Base-by-base conservation (phyloP, 1,284 basidiomycete genomes). In the Gomphus sp. region DNA sequence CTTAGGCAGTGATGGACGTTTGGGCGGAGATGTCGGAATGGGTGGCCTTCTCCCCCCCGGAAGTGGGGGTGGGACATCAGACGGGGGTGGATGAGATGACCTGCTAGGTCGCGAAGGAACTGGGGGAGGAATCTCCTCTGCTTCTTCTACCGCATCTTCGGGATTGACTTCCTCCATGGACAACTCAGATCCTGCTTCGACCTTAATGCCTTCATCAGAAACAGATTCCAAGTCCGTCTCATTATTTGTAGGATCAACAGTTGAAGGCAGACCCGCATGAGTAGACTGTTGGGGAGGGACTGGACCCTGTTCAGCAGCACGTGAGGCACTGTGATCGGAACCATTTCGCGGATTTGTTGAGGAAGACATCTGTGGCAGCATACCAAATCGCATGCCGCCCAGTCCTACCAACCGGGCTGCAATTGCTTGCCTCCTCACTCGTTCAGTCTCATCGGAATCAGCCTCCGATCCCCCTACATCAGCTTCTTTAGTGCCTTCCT, bases 351-450 rank as follows among this genome's bases (percentile, higher is more conserved):
- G 72, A 11, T 34, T 49, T 12, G 22, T 18, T 3, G 56, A 37
- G 14, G 39, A 14, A 11, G 50, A 55, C 12, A 59, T 39, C 31
- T 43, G 37, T 16, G 81, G 85, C 63, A 87, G 66, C 84, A 89
- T 87, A 9, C 87, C 88, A 62, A 90, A 78, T 34, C 85, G 77
- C 82, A 88, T 83, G 5, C 87, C 88, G 43, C 88, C 88, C 81
- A 87, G 85, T 12, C 76, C 78, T 11, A 82, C 84, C 59, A 90
- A 70, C 68, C 84, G 84, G 22, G 83, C 78, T 11, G 85, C 75
- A 66, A 90, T 89, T 28, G 85, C 75, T 62, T 80, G 81, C 69
- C 82, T 85, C 49, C 87, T 74, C n/a, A 81, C 81, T 45, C 73
- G 73, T 64, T 89, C 85, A 52, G 82, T 82, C 62, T 86, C 83